Conservation (phyloP, 73 alveolate species). For the Uronychia setigera region DNA sequence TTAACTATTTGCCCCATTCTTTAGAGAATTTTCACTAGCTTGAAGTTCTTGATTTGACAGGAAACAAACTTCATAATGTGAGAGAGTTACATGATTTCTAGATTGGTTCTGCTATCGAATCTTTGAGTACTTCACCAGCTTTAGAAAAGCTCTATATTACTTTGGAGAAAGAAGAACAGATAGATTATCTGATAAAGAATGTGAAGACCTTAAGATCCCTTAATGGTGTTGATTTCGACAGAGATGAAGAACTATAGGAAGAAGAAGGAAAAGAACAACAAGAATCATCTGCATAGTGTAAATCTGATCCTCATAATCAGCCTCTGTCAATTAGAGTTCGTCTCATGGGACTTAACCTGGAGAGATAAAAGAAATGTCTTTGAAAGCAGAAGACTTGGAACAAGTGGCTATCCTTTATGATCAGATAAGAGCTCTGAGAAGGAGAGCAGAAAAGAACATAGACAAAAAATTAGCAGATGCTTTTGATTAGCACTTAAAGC, state of each 20-base stretch:
- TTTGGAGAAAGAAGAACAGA: not conserved
- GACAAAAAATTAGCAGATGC: conserved; percentile 75
- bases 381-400: conserved; percentile 63
- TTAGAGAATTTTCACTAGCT: not conserved
- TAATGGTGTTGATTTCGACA: not conserved
- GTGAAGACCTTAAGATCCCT: not conserved
- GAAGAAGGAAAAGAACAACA: not conserved
- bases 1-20: not conserved
- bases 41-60: not conserved
- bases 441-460: conserved; percentile 47
- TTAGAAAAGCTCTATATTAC: not conserved
- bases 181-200: not conserved
- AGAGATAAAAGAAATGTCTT: not conserved
- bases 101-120: not conserved
- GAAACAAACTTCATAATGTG: not conserved
- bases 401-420: conserved; percentile 78
- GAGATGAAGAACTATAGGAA: too few relatives aligned
- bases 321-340: not conserved
- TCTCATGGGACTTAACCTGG: too few relatives aligned
- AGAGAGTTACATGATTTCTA: not conserved
- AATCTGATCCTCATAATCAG: not conserved
- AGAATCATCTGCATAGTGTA: not conserved
- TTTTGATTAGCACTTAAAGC: conserved; percentile 68
- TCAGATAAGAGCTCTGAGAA: conserved; percentile 60
- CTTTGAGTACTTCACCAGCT: not conserved